phyloP scores from a whole-genome alignment of 2,329 filamentous ascomycete genomes.

The Microascus cirrosus region DNA sequence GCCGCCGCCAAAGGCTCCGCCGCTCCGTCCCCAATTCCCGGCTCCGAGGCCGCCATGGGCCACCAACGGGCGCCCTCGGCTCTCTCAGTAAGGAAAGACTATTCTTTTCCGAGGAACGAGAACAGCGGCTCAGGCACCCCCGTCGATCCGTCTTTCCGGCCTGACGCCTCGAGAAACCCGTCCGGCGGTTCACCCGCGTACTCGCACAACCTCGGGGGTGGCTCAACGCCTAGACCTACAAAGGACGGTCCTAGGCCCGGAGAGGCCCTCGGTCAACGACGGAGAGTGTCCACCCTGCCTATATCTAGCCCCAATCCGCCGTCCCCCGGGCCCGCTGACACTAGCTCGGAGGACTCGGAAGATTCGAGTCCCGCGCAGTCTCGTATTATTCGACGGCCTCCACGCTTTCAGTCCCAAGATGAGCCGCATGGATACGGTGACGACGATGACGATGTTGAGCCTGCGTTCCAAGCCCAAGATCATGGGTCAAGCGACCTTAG shows the following conservation, averaged over 20 bases:
- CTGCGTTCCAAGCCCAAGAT: slow-evolving; percentile 41
- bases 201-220: slow-evolving; percentile 5
- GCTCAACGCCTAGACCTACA: slow-evolving; percentile 11
- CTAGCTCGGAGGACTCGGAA: slow-evolving; percentile 27
- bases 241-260: slow-evolving; percentile 16
- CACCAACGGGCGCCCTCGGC: slow-evolving; percentile 36
- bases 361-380: slow-evolving; percentile 43
- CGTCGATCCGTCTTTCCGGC: slow-evolving; percentile 28
- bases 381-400: slow-evolving; percentile 48
- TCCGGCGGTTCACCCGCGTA: slow-evolving; percentile 25
- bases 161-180: slow-evolving; percentile 32
- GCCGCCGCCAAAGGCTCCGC: slow-evolving; percentile 44
- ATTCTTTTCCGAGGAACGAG: slow-evolving; percentile 39
- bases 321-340: slow-evolving; percentile 24
- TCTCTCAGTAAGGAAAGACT: slow-evolving; percentile 46
- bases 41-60: slow-evolving; percentile 29
- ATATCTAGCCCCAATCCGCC: slow-evolving; percentile 18
- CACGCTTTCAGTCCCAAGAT: slow-evolving; percentile 31
- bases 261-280: slow-evolving; percentile 12
- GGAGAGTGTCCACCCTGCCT: slow-evolving; percentile 32
- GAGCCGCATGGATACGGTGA: slow-evolving; percentile 32
- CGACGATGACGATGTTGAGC: slow-evolving; percentile 43
- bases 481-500: slow-evolving; percentile 31
- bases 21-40: slow-evolving; percentile 45
- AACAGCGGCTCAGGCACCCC: slow-evolving; percentile 29